Percentiles rank a stretch among this genome's conserved stretches.
Conservation (phyloP, 1,284 basidiomycete species). For the Malassezia vespertilionis region DNA sequence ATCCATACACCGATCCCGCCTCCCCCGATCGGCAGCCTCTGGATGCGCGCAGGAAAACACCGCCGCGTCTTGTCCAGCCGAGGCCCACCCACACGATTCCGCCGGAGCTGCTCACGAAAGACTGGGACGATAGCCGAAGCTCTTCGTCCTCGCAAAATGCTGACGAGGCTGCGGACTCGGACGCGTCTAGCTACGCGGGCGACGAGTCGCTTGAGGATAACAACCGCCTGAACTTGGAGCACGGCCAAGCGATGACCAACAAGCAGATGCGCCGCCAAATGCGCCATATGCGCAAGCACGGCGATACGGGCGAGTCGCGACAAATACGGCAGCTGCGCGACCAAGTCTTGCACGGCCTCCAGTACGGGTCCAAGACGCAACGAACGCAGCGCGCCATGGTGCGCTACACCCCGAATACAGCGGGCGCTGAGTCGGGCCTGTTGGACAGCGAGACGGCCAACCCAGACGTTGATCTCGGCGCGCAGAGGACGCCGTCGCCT, state of each 20-base stretch:
- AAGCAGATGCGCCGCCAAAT: slow-evolving; percentile 26
- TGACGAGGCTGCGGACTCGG: background rate
- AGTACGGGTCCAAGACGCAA: slow-evolving; percentile 27
- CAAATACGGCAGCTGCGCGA: slow-evolving; percentile 15
- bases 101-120: background rate
- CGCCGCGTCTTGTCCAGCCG: background rate
- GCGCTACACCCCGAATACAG: slow-evolving; percentile 29
- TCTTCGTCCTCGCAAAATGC: background rate
- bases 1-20: no score
- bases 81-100: background rate
- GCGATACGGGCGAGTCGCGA: slow-evolving; percentile 12
- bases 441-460: no score
- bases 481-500: no score
- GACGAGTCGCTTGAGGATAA: background rate
- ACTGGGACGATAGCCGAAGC: background rate
- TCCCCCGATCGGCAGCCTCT: no score
- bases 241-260: slow-evolving; percentile 29
- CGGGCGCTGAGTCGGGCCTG: no score
- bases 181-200: background rate
- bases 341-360: slow-evolving; percentile 27
- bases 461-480: no score
- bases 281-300: slow-evolving; percentile 24
- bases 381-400: slow-evolving; percentile 39
- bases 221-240: slow-evolving; percentile 22
- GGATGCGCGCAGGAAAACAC: no score